Evolutionary conservation across 306 rosid species (phyloP), one percentile per base, ranked within the genome.

Genomic region (Lagenaria siceraria): DNA sequence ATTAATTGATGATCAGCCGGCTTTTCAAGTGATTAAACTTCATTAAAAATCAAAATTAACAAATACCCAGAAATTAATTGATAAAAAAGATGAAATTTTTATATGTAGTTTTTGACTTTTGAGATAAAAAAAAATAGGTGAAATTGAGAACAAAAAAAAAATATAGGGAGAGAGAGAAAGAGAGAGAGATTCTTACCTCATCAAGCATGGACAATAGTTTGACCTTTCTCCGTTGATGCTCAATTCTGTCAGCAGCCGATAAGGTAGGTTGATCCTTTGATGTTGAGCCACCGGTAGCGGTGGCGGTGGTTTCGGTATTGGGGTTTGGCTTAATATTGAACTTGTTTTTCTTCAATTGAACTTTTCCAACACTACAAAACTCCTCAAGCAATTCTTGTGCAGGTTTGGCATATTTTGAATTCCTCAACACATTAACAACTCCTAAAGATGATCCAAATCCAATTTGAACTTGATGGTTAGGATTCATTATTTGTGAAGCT

Each of bases 131-230:
- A n/a, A 77, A 60, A 59, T 18, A 27, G 59, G 59, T 31, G 29
- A 78, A 62, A 33, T 64, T 64, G 7, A n/a, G 49, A 64, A 43
- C 1, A 4, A 9, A 15, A 4, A n/a, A 10, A 3, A 15, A 10
- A 43, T 43, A 43, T 46, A 46, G 3, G 18, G n/a, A 2, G 19
- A 42, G 8, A 42, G 21, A 48, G 43, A 62, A 5, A 43, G 49
- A 64, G 60, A 78, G 75, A 62, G 75, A 78, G 64, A 78, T 29
- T 78, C 76, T 15, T 78, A 33, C 81, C 81, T 78, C 81, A 51
- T 78, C 81, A 78, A 78, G 81, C 81, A 78, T 78, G 64, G 81
- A 78, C 59, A 78, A 54, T 36, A 78, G 76, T 78, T 78, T 78
- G 81, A 78, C 81, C 81, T 78, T 78, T 36, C 81, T 78, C 65